Base-by-base conservation (phyloP, 192 early-diverging fungal species). In the Kappamyces sp. region DNA sequence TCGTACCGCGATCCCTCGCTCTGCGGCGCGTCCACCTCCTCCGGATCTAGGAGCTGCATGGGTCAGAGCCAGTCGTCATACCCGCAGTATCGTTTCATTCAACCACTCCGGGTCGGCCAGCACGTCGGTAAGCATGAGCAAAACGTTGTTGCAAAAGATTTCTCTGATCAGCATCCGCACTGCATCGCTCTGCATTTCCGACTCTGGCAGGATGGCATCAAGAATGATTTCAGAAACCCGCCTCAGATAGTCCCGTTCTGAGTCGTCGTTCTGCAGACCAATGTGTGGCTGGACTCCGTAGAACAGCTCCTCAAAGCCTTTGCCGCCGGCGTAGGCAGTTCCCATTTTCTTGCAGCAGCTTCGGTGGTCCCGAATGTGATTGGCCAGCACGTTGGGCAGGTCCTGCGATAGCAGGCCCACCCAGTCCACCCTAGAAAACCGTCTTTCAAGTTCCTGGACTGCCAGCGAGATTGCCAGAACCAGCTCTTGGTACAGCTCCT, bases 301-400 rank as follows among this genome's bases (percentile, higher is more conserved):
- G 47, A 74, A 74, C 9, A 74, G 48, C 47, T 76, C 63, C 38
- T 75, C 73, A 5, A 74, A 38, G 4, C 55, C 48, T 32, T 57
- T 68, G 33, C 57, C 67, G 2, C 73, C 73, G 33, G 70, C 51
- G 61, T 76, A 74, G 10, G 64, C 35, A 23, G 73, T 74, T n/a
- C 64, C 73, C 36, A 62, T 2, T 35, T 75, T 76, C 38, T 50
- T 60, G 31, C 55, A 63, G 54, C 73, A 77, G 37, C 47, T 37
- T 15, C 62, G 37, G 40, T 47, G 72, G 40, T 74, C 73, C 31
- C 55, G 62, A 9, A 74, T 47, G 43, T 74, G 73, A 7, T 49
- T 47, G 5, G 59, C 44, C 2, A 74, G 38, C 0, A 77, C n/a
- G 8, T 66, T 36, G 12, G 73, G 73, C 1, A 75, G 10, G 47